Conservation (phyloP, 129 eudicot species). For the carrot (Daucus carota) region DH1_v3.0 NC_030386.2:17593001-17593500, state of each 20-base stretch:
- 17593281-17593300: background rate
- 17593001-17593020: background rate
- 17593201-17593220: background rate
- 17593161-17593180: no score
- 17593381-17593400: conserved; percentile 92
- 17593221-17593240: background rate
- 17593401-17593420: conserved; percentile 62
- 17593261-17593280: background rate
- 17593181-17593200: background rate
- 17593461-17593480: background rate
- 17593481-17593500: background rate
- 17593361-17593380: conserved; percentile 86
- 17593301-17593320: background rate
- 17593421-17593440: background rate
- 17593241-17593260: background rate
- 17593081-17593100: background rate
- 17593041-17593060: background rate
- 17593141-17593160: background rate
- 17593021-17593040: background rate
- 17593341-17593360: conserved; percentile 98
- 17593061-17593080: background rate
- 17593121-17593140: background rate
- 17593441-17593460: background rate
- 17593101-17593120: background rate
- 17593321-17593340: conserved; percentile 1